Evolutionary conservation across 257 asterid species (phyloP).

Genomic region (Jaltomata sinuosa): DNA sequence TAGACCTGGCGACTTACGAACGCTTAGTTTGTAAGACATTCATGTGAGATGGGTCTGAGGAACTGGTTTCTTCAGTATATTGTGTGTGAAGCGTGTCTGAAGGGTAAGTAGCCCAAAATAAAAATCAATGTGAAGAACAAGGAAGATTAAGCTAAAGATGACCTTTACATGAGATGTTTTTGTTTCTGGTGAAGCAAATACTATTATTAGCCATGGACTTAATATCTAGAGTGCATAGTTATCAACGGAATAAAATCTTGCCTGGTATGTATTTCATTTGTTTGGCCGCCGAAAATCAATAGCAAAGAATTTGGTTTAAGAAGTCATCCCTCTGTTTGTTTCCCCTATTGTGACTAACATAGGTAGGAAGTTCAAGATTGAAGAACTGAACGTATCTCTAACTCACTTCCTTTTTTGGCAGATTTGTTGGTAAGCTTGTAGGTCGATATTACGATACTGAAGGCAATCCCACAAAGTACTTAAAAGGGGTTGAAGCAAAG

Average conservation of each 20-base stretch:
- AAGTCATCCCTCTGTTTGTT: not conserved
- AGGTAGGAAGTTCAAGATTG: not conserved
- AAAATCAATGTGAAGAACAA: not conserved
- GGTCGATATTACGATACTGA: slow-evolving; percentile 73
- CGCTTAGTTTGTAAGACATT: not conserved
- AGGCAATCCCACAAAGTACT: slow-evolving; percentile 74
- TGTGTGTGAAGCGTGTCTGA: not conserved
- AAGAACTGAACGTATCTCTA: not conserved
- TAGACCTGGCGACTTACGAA: not conserved
- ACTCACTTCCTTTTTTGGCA: slow-evolving; percentile 11
- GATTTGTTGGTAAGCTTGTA: slow-evolving; percentile 67
- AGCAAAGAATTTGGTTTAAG: not conserved
- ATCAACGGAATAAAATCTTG: not conserved
- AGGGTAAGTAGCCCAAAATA: not conserved
- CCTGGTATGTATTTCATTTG: not conserved
- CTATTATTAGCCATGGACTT: not conserved
- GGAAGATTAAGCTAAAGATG: not conserved
- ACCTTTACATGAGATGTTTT: not conserved
- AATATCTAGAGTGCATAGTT: not conserved
- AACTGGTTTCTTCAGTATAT: not conserved
- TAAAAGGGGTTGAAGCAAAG: slow-evolving; percentile 87
- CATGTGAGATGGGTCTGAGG: not conserved
- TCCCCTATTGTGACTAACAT: not conserved
- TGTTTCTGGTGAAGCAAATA: not conserved
- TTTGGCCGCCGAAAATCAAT: not conserved